Conservation (phyloP, 2,329 filamentous ascomycete genomes). For the Fusarium dlaminii region DNA sequence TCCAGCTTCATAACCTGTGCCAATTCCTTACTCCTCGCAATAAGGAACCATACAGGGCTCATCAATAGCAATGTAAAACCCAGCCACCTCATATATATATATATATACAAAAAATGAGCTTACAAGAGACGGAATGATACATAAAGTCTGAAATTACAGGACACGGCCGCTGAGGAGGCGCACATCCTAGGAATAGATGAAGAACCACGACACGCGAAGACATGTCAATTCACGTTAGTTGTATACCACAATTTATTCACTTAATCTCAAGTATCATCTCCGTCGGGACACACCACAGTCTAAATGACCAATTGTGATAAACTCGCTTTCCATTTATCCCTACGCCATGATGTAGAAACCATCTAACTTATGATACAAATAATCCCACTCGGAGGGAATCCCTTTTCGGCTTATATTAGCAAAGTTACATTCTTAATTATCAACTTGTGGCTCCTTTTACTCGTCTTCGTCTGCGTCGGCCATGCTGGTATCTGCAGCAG, state of each 20-base stretch:
- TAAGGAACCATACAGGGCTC: background rate
- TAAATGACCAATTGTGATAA: slow-evolving; percentile 9
- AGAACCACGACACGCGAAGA: slow-evolving; percentile 4
- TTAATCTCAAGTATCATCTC: background rate
- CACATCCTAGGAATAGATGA: background rate
- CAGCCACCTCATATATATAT: background rate
- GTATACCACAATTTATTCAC: slow-evolving; percentile 4
- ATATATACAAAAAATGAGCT: slow-evolving; percentile 22
- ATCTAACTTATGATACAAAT: slow-evolving; percentile 37
- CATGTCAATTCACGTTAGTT: slow-evolving; percentile 14
- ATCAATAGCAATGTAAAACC: slow-evolving; percentile 7
- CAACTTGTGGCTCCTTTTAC: slow-evolving; percentile 12
- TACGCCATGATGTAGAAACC: slow-evolving; percentile 17
- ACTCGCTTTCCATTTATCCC: slow-evolving; percentile 35
- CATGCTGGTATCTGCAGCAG: slow-evolving; percentile 53
- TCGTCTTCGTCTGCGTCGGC: slow-evolving; percentile 50
- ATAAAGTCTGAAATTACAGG: background rate
- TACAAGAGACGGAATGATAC: slow-evolving; percentile 9
- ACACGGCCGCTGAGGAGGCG: background rate
- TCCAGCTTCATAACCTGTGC: background rate
- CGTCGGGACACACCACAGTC: background rate
- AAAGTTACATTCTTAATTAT: slow-evolving; percentile 24
- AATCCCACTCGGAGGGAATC: slow-evolving; percentile 4
- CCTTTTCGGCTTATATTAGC: slow-evolving; percentile 14
- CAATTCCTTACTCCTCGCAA: background rate